Percentiles rank a stretch among this genome's conserved stretches.
Conservation (phyloP, 768 basidiomycete species). For the Pholiota conissans region DNA sequence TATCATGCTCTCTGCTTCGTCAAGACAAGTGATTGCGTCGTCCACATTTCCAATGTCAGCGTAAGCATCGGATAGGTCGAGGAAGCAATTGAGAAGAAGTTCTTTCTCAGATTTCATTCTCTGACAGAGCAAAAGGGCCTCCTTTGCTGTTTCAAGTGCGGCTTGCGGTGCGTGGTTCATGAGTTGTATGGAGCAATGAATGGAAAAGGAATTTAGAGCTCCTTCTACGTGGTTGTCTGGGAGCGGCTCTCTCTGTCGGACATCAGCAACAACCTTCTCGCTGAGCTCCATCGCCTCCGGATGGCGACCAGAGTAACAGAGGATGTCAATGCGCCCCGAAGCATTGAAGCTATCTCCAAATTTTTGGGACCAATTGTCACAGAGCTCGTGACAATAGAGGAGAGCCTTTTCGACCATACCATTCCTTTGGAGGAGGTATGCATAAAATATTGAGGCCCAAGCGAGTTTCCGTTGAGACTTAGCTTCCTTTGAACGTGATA, state of each 20-base stretch:
- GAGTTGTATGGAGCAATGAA: not conserved
- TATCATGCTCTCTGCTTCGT: not conserved
- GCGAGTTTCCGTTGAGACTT: not conserved
- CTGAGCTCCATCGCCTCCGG: constrained; percentile 1
- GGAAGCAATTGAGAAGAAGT: not conserved
- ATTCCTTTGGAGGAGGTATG: not conserved
- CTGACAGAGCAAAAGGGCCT: not conserved
- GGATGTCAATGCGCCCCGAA: not conserved
- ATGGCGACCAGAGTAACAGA: not conserved
- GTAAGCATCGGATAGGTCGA: not conserved
- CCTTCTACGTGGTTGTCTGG: not conserved
- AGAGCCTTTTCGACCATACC: constrained; percentile 1
- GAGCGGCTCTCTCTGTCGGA: too few relatives aligned
- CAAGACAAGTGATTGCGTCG: not conserved
- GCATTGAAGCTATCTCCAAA: not conserved
- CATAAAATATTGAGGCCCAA: not conserved
- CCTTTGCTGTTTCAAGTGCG: too few relatives aligned
- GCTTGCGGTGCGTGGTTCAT: too few relatives aligned
- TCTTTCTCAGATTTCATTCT: not conserved
- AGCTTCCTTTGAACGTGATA: not conserved
- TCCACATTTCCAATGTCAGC: not conserved
- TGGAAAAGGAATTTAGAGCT: not conserved
- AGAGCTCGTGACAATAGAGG: not conserved
- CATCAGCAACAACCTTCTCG: not conserved
- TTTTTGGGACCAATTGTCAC: not conserved